Evolutionary conservation across 345 rosid species (phyloP).

Genomic region (Hibiscus mutabilis): DNA sequence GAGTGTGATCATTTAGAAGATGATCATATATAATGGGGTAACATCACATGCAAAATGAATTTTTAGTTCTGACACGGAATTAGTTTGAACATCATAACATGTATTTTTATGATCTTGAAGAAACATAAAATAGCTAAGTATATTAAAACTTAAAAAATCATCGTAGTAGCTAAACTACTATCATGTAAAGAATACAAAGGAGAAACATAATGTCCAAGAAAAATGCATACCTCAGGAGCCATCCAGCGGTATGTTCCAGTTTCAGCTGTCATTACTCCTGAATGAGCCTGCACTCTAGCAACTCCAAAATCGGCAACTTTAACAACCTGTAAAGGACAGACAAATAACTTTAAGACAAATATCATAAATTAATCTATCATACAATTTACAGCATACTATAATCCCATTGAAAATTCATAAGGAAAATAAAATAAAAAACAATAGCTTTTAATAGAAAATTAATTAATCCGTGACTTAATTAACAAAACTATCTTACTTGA

Average conservation of each 20-base stretch:
- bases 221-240: slow-evolving; percentile 86
- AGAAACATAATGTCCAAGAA: slow-evolving; percentile 4
- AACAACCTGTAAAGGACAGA: slow-evolving; percentile 55
- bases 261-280: slow-evolving; percentile 97
- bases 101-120: background rate
- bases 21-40: background rate
- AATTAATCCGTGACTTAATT: background rate
- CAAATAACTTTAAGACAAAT: slow-evolving; percentile 8
- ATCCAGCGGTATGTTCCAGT: slow-evolving; percentile 99
- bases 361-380: background rate
- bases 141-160: background rate
- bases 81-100: background rate
- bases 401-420: background rate
- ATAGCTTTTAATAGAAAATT: background rate
- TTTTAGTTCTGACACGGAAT: background rate
- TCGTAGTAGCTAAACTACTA: background rate
- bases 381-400: background rate
- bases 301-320: slow-evolving; percentile 99
- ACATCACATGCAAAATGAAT: background rate
- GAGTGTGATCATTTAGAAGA: background rate
- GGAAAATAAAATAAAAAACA: background rate
- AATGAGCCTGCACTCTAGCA: slow-evolving; percentile 83
- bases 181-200: slow-evolving; percentile 12
- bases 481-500: slow-evolving; percentile 51
- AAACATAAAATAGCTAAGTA: background rate